Evolutionary conservation across 257 asterid genomes (phyloP).

Genomic region (Fraxinus excelsior): DNA sequence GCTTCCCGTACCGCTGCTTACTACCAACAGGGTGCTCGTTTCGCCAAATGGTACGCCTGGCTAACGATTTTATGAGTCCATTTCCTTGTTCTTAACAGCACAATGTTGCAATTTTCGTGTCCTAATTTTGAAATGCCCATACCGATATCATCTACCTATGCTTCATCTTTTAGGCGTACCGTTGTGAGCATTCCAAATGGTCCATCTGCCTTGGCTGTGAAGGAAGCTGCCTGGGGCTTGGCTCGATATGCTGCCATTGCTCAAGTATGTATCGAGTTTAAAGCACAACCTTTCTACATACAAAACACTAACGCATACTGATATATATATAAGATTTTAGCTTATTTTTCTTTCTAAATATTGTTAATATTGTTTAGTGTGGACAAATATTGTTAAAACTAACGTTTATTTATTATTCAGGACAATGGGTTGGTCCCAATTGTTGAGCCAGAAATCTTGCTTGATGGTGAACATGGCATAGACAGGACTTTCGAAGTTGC

Average conservation of each 20-base stretch:
- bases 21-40: constrained; percentile 97
- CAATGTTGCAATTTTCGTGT: neutral
- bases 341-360: no score
- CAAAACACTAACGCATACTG: neutral
- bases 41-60: constrained; percentile 73
- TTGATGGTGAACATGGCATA: constrained; percentile 84
- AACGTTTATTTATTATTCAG: constrained; percentile 25
- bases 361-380: no score
- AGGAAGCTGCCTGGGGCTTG: constrained; percentile 98
- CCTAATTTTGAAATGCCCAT: neutral
- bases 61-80: neutral
- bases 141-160: neutral
- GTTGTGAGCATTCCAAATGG: constrained; percentile 97
- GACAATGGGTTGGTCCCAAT: constrained; percentile 91
- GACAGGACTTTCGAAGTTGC: constrained; percentile 92
- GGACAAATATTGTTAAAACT: neutral
- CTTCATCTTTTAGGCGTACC: constrained; percentile 66
- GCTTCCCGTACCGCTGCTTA: constrained; percentile 97
- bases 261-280: constrained; percentile 45
- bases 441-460: constrained; percentile 88
- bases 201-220: constrained; percentile 91
- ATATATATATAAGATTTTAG: no score
- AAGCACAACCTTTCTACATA: neutral
- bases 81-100: neutral
- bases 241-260: constrained; percentile 97